Evolutionary conservation across 202 grass and related monocot genomes (phyloP).

Genomic region (Panicum virgatum): DNA sequence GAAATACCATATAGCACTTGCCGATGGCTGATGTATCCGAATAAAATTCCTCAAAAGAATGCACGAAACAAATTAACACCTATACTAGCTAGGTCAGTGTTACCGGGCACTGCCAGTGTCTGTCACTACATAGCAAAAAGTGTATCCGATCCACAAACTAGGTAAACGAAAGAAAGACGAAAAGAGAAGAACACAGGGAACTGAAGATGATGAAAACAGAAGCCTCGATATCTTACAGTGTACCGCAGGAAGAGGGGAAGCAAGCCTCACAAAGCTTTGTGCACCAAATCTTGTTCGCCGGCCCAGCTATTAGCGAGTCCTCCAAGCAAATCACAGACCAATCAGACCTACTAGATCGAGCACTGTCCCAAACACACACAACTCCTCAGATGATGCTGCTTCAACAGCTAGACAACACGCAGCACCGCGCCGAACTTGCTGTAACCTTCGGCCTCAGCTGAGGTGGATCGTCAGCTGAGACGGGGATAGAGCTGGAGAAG

Average conservation of each 20-base stretch:
- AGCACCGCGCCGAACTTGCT: neutral
- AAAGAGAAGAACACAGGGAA: neutral
- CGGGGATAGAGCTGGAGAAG: neutral
- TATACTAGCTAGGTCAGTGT: neutral
- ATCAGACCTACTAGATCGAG: no score
- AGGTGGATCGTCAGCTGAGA: neutral
- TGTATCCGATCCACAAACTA: neutral
- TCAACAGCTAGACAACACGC: neutral
- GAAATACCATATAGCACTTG: neutral
- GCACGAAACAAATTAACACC: neutral
- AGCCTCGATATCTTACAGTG: neutral
- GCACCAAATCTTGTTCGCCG: neutral
- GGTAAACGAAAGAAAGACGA: neutral
- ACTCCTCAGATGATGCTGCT: neutral
- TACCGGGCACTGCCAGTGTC: neutral
- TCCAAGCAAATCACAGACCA: neutral
- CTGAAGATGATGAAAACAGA: neutral
- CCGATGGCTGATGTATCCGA: neutral
- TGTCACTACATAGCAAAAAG: neutral
- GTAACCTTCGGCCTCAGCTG: neutral
- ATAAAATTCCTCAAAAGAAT: neutral
- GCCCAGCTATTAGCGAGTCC: neutral
- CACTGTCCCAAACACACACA: neutral
- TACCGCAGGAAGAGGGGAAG: conserved; percentile 1
- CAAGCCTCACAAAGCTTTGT: neutral